Evolutionary conservation across 495 filamentous ascomycete genomes (phyloP).

Genomic region (Aspergillus sparsus): DNA sequence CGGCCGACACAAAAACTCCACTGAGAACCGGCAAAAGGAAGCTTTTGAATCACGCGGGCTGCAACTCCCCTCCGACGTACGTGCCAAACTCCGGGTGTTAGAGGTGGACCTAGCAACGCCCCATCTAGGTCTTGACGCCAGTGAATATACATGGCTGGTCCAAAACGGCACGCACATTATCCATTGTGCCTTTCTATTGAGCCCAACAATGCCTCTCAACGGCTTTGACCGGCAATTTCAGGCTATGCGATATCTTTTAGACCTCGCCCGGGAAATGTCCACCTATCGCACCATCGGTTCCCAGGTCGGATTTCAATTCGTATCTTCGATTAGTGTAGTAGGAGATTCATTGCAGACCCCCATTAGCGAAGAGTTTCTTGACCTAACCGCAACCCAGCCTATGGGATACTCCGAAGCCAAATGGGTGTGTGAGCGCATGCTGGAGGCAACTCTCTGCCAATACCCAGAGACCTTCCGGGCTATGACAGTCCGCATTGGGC

Average conservation of each 20-base stretch:
- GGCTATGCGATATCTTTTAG: slow-evolving; percentile 46
- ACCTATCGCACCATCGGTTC: slow-evolving; percentile 22
- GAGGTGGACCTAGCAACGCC: slow-evolving; percentile 45
- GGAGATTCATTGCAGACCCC: slow-evolving; percentile 28
- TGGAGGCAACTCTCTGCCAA: background rate
- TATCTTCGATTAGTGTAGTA: slow-evolving; percentile 55
- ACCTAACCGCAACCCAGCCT: background rate
- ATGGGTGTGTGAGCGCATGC: slow-evolving; percentile 15
- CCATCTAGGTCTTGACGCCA: slow-evolving; percentile 43
- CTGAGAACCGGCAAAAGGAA: slow-evolving; percentile 32
- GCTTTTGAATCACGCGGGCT: slow-evolving; percentile 40
- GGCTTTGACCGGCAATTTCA: slow-evolving; percentile 52
- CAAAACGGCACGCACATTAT: slow-evolving; percentile 50
- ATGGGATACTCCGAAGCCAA: slow-evolving; percentile 9
- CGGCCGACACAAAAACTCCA: no score
- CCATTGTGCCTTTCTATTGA: slow-evolving; percentile 61
- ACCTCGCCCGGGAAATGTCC: slow-evolving; percentile 40
- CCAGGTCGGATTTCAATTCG: slow-evolving; percentile 46
- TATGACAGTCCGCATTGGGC: slow-evolving; percentile 42
- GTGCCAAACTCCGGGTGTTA: slow-evolving; percentile 29
- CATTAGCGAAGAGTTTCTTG: background rate
- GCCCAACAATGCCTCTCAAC: slow-evolving; percentile 40
- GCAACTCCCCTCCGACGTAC: slow-evolving; percentile 19
- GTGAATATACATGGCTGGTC: slow-evolving; percentile 41
- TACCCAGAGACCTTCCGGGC: background rate